Base-by-base conservation (phyloP, 2,329 filamentous ascomycete species). In the Aspergillus spinulosporus region DNA sequence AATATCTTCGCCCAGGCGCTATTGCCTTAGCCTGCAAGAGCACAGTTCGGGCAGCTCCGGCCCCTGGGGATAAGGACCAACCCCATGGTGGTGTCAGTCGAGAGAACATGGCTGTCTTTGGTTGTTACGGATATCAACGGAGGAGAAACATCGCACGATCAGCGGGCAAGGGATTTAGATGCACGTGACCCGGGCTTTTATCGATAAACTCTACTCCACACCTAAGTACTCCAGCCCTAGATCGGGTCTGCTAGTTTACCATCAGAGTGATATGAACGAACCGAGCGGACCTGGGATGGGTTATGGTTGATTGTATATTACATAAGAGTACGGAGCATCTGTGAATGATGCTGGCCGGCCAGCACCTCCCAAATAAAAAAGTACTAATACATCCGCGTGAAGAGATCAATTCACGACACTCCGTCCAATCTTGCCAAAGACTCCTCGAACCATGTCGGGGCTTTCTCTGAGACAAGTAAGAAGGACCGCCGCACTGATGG, bases 401-500 rank as follows among this genome's bases (percentile, higher is more conserved):
- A 31, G 15, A 15, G 28, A 43, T 62, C 42, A 66, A 44, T 62
- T 67, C 60, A 73, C 52, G 21, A 73, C 63, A 11, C 63, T 62
- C 8, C 59, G 61, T 29, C 64, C 59, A 28, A 92, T 67, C 15
- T 76, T 80, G 5, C 88, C 89, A 58, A 91, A 74, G 44, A 91
- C 82, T 4, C 88, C 88, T 55, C 88, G 79, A 28, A 92, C 86
- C 63, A 85, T 77, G 31, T 68, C 72, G 34, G 81, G 83, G 47
- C 85, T 84, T 73, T 90, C 88, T 40, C 79, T 74, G 26, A 85
- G 81, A 65, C 82, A 84, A 0, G 87, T 86, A 58, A 91, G 82
- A n/a, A 92, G 82, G 7, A 90, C 79, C 3, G 87, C 88, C 7
- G 84, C 82, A 66, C 87, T 89, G 44, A 81, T 68, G 0, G 88